phyloP scores from a whole-genome alignment of 169 alveolate genomes.

The Plasmodium chabaudi region DNA sequence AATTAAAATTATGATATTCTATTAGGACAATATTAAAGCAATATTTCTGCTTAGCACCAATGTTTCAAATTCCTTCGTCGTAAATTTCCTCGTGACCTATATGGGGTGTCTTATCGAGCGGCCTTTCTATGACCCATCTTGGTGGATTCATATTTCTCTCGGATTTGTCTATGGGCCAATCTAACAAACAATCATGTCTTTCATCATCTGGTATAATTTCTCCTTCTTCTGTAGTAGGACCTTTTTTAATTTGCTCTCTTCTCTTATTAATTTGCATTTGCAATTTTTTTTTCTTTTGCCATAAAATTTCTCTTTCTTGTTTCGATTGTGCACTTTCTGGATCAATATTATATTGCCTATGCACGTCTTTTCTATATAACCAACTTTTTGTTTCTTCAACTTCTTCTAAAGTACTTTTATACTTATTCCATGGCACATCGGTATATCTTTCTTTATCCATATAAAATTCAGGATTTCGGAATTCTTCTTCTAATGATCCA shows the following conservation, averaged over 20 bases:
- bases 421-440: conserved; percentile 91
- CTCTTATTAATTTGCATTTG: conserved; percentile 55
- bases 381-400: conserved; percentile 80
- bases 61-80: conserved; percentile 63
- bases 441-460: conserved; percentile 84
- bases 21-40: too few species aligned
- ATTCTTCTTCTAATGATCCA: conserved; percentile 82
- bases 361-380: conserved; percentile 87
- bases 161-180: conserved; percentile 76
- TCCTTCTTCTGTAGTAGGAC: conserved; percentile 67
- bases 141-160: conserved; percentile 78
- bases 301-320: conserved; percentile 78
- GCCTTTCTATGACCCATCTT: conserved; percentile 76
- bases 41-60: neutral
- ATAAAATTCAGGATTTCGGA: conserved; percentile 85
- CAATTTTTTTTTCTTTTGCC: conserved; percentile 74
- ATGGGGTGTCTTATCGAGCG: conserved; percentile 65
- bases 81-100: conserved; percentile 73
- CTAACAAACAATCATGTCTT: conserved; percentile 77
- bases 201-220: conserved; percentile 61
- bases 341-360: conserved; percentile 87
- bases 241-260: conserved; percentile 73
- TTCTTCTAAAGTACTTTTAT: conserved; percentile 82
- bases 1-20: too few species aligned
- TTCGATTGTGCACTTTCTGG: conserved; percentile 86